These are phyloP conservation scores for Citrus sinensis DNA, from an alignment of 345 rosid species.

Conservation along the genomic window DVS_A1.0 CM039161.1:16220501-16221000, in stretches of 20 bases:
- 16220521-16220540: conserved; percentile 70
- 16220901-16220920: no score
- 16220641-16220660: conserved; percentile 38
- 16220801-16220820: conserved; percentile 14
- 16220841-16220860: no score
- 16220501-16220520: background rate
- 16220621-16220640: conserved; percentile 20
- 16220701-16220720: conserved; percentile 33
- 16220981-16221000: no score
- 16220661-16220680: conserved; percentile 52
- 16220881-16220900: no score
- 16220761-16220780: conserved; percentile 35
- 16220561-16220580: conserved; percentile 55
- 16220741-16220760: conserved; percentile 24
- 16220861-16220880: no score
- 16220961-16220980: no score
- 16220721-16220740: conserved; percentile 32
- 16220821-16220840: no score
- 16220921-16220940: no score
- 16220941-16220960: no score
- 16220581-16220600: conserved; percentile 50
- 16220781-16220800: conserved; percentile 48
- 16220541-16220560: conserved; percentile 55
- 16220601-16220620: no score
- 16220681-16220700: conserved; percentile 42